These are phyloP conservation scores for Sutorius eximius DNA, from an alignment of 1,284 basidiomycete genomes.

Conservation along the genomic window DNA sequence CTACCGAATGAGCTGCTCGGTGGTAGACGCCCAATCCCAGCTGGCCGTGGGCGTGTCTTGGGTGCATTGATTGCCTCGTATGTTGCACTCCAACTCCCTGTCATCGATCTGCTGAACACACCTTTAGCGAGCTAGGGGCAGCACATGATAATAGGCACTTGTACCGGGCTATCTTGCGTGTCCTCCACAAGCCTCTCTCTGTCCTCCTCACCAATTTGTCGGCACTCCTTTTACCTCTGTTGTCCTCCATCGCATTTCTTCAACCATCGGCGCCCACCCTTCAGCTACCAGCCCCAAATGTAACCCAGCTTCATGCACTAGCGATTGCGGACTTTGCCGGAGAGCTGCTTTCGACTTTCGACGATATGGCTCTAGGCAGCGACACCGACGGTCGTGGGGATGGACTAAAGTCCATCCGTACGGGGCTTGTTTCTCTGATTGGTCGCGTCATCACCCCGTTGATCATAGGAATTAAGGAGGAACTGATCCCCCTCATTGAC, in stretches of 20 bases:
- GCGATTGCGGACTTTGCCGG: slow-evolving; percentile 66
- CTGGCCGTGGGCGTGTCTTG: slow-evolving; percentile 63
- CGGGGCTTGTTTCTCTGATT: slow-evolving; percentile 65
- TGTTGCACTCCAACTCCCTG: slow-evolving; percentile 31
- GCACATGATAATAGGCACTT: slow-evolving; percentile 62
- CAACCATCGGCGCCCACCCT: slow-evolving; percentile 50
- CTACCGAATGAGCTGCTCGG: slow-evolving; percentile 50
- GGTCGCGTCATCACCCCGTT: slow-evolving; percentile 65
- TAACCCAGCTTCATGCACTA: slow-evolving; percentile 70
- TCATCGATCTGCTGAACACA: slow-evolving; percentile 6
- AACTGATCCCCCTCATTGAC: slow-evolving; percentile 59
- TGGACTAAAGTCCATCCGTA: slow-evolving; percentile 61
- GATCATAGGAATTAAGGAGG: slow-evolving; percentile 57
- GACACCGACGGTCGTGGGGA: slow-evolving; percentile 64
- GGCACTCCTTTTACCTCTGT: slow-evolving; percentile 58
- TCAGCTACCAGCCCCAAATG: slow-evolving; percentile 53
- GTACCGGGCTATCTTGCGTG: slow-evolving; percentile 66
- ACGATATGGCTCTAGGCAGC: slow-evolving; percentile 58
- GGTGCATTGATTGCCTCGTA: slow-evolving; percentile 69
- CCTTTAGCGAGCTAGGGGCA: slow-evolving; percentile 64
- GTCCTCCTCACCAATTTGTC: slow-evolving; percentile 71
- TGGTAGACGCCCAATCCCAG: slow-evolving; percentile 67
- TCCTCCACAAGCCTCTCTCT: slow-evolving; percentile 71
- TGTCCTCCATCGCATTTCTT: slow-evolving; percentile 64
- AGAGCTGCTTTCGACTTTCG: slow-evolving; percentile 68